These are phyloP conservation scores for Suhomyces bribrorum DNA, from an alignment of 1,139 yeast genomes.

Conservation along the genomic window DNA sequence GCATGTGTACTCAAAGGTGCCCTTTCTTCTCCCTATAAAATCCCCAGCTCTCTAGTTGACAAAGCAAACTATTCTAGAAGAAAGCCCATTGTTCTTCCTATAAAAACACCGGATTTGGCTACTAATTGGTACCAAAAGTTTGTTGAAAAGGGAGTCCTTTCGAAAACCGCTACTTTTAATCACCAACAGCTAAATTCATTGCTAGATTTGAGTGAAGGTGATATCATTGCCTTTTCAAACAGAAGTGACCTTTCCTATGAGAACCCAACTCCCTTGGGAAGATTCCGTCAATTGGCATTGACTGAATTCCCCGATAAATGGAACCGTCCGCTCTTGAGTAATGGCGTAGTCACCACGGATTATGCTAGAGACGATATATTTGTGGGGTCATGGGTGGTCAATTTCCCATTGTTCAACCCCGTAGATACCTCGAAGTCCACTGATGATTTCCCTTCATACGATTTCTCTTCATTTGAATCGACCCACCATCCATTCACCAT, in stretches of 20 bases:
- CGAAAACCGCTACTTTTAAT: conserved; percentile 19
- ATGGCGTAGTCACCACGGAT: conserved; percentile 17
- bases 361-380: conserved; percentile 34
- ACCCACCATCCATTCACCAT: conserved; percentile 98
- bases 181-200: conserved; percentile 25
- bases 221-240: conserved; percentile 71
- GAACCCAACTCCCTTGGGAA: conserved; percentile 94
- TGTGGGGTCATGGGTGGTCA: conserved; percentile 83
- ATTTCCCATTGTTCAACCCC: conserved; percentile 90
- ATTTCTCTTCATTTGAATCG: conserved; percentile 50
- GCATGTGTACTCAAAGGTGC: conserved; percentile 62
- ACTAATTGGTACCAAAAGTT: conserved; percentile 44
- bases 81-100: conserved; percentile 57
- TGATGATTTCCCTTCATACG: conserved; percentile 61
- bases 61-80: conserved; percentile 54
- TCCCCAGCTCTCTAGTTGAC: conserved; percentile 45
- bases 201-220: conserved; percentile 61
- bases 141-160: conserved; percentile 33
- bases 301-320: conserved; percentile 52
- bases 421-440: conserved; percentile 34
- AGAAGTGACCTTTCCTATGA: conserved; percentile 72
- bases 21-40: conserved; percentile 31
- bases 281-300: conserved; percentile 73
- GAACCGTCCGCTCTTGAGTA: conserved; percentile 42
- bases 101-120: conserved; percentile 40